Conservation (phyloP, 2,329 filamentous ascomycete species). For the Diaporthe amygdali region DNA sequence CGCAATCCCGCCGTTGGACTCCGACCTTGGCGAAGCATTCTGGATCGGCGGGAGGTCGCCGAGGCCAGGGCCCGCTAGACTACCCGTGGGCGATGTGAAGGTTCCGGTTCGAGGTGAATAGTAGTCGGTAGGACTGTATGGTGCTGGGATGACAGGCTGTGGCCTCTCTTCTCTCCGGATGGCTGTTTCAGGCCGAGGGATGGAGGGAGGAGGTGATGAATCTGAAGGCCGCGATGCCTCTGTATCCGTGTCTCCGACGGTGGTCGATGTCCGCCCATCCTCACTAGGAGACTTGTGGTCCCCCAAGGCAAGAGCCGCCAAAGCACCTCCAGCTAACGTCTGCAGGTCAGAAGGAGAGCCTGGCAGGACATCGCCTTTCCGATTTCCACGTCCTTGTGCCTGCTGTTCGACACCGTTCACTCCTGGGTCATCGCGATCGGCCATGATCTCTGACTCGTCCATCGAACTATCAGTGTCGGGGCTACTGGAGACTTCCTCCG, state of each 20-base stretch:
- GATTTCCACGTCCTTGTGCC: not conserved
- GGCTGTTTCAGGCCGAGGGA: conserved; percentile 8
- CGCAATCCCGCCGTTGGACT: conserved; percentile 39
- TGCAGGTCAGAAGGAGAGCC: conserved; percentile 33
- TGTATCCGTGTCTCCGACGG: conserved; percentile 25
- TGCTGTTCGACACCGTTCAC: conserved; percentile 7
- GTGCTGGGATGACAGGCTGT: conserved; percentile 14
- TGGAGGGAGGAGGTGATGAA: not conserved
- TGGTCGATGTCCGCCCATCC: conserved; percentile 30
- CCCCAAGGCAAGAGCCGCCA: conserved; percentile 31
- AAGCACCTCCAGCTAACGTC: conserved; percentile 37
- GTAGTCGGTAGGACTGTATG: conserved; percentile 17
- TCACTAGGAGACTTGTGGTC: conserved; percentile 23
- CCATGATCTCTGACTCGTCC: conserved; percentile 18
- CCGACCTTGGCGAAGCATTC: conserved; percentile 43
- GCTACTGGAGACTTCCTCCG: conserved; percentile 27
- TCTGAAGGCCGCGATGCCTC: conserved; percentile 4
- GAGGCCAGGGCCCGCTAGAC: conserved; percentile 24
- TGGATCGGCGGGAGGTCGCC: conserved; percentile 41
- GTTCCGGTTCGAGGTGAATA: conserved; percentile 21
- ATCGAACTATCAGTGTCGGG: conserved; percentile 17
- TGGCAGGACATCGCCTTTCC: conserved; percentile 17
- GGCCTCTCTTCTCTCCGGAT: conserved; percentile 21
- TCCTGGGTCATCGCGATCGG: conserved; percentile 31
- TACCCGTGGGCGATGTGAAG: conserved; percentile 27